Base-by-base conservation (phyloP, 441 rosid species). In the Gossypium lobatum region DNA sequence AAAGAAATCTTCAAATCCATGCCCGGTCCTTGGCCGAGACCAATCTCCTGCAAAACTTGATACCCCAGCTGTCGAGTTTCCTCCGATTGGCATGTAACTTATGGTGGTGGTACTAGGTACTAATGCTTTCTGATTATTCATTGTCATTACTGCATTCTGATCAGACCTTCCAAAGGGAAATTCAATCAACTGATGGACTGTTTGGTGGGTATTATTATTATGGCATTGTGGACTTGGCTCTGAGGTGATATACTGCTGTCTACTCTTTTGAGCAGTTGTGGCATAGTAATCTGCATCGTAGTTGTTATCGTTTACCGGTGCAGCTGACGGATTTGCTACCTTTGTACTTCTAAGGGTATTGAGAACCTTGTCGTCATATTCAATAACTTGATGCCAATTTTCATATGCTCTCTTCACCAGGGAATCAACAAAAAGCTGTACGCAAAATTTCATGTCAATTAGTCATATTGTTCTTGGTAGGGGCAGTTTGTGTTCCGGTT, bases 351-450 rank as follows among this genome's bases (percentile, higher is more conserved):
- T 72, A 31, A 87, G 72, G 52, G 91, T 76, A 77, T 78, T 91
- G 58, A 93, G 80, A 65, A 86, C 83, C 78, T 93, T 92, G 26
- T 95, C 96, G 31, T 96, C 97, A 68, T 92, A 96, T 85, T 93
- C 97, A 50, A 92, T 65, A 4, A 93, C 97, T 78, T 88, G 92
- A 82, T 88, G 89, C 99, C 98, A 96, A 75, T 93, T 91, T 34
- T 93, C 99, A 64, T 96, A 93, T 42, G 99, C 98, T 72, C 79
- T 83, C 83, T 91, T 96, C 81, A 93, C 91, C 81, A 89, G 78
- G 59, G 91, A 82, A 83, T 96, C 99, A 37, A 93, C 98, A 39
- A 84, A 85, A 26, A 92, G 79, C 99, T 96, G 92, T 73, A 77
- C 26, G 72, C 70, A 78, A 79, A 73, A 53, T 34, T 52, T 23